These are phyloP conservation scores for Trichosporon sp. DNA, from an alignment of 1,284 basidiomycete genomes.

Conservation along the genomic window DNA sequence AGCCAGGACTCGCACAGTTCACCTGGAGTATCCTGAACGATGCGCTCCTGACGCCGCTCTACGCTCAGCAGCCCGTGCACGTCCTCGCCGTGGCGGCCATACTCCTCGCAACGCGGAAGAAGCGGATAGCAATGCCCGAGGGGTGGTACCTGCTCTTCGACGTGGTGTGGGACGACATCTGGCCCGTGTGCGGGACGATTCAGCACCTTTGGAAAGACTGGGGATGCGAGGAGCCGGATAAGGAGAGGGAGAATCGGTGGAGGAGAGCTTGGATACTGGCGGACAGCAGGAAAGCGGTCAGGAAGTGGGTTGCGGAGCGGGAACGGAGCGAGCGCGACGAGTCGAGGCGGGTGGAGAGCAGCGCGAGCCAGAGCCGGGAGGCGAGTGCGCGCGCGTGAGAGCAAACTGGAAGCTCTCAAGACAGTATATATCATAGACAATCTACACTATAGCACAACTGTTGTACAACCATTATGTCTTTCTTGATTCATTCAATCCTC, in stretches of 20 bases:
- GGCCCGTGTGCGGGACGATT: constrained; percentile 74
- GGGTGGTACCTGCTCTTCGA: constrained; percentile 91
- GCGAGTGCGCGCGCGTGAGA: not conserved
- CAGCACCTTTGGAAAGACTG: constrained; percentile 67
- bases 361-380: not conserved
- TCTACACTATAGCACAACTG: not conserved
- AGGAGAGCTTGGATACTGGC: constrained; percentile 63
- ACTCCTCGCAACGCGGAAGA: constrained; percentile 69
- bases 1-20: constrained; percentile 69
- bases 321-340: constrained; percentile 14
- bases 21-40: constrained; percentile 92
- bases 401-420: not conserved
- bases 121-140: constrained; percentile 72
- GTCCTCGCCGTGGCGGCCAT: constrained; percentile 86
- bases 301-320: constrained; percentile 62
- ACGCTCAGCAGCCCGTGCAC: constrained; percentile 82
- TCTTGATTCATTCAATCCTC: constrained; percentile 2
- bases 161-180: constrained; percentile 78
- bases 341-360: not conserved
- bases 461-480: not conserved
- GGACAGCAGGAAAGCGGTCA: constrained; percentile 47
- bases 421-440: not conserved
- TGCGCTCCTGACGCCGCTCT: constrained; percentile 88
- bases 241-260: constrained; percentile 60
- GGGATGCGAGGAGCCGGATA: constrained; percentile 35